Conservation (phyloP, 768 basidiomycete species). For the Leccinum broughii region DNA sequence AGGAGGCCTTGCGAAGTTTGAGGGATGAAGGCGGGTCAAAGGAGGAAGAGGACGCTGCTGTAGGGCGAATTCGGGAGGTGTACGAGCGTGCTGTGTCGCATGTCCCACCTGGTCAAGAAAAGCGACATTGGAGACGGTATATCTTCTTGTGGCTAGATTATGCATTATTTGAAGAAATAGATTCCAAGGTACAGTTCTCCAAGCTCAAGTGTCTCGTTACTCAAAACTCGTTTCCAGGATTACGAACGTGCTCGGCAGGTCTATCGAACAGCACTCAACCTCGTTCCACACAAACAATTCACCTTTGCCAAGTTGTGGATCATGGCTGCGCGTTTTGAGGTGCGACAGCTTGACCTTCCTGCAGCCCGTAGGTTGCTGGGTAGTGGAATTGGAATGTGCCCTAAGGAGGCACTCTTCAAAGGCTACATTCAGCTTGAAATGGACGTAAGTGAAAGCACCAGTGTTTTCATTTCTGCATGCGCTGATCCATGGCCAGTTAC, state of each 20-base stretch:
- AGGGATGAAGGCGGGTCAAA: slow-evolving; percentile 71
- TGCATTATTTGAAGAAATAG: slow-evolving; percentile 95
- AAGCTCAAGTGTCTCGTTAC: neutral
- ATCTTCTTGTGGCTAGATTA: slow-evolving; percentile 95
- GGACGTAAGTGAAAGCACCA: slow-evolving; percentile 52
- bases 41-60: slow-evolving; percentile 65
- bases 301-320: slow-evolving; percentile 98
- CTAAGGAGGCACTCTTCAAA: slow-evolving; percentile 94
- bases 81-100: slow-evolving; percentile 96
- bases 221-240: slow-evolving; percentile 51
- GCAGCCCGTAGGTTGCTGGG: slow-evolving; percentile 91
- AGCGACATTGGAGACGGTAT: slow-evolving; percentile 88
- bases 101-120: slow-evolving; percentile 92
- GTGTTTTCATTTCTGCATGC: neutral
- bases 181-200: slow-evolving; percentile 65
- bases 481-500: slow-evolving; percentile 51
- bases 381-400: slow-evolving; percentile 90
- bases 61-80: slow-evolving; percentile 79
- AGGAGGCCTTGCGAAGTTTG: slow-evolving; percentile 77
- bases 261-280: slow-evolving; percentile 83
- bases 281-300: slow-evolving; percentile 95
- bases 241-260: slow-evolving; percentile 84
- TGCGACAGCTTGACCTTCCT: slow-evolving; percentile 75
- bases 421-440: slow-evolving; percentile 94
- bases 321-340: slow-evolving; percentile 89